These are phyloP conservation scores for Effrenium voratum DNA, from an alignment of 73 alveolate species.

Conservation along the genomic window DNA sequence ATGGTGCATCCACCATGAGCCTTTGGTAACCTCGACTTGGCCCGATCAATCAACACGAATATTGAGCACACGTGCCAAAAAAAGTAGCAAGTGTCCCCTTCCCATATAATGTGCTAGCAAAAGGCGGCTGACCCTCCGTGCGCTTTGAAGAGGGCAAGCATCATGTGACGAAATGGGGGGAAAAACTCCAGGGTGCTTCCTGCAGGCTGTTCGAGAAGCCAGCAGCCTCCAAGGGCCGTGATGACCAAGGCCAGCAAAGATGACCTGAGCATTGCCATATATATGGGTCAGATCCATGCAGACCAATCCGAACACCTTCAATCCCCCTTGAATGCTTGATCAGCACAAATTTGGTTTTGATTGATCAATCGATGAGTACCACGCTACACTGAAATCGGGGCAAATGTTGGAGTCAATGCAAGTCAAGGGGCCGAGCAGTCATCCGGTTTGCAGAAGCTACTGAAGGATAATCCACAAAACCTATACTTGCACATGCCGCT, in stretches of 20 bases:
- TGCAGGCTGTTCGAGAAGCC: not conserved
- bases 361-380: not conserved
- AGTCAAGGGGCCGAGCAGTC: not conserved
- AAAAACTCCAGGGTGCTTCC: not conserved
- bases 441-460: not conserved
- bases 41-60: not conserved
- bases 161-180: not conserved
- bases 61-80: not conserved
- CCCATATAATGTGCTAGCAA: not conserved
- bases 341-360: not conserved
- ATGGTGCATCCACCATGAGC: constrained; percentile 6
- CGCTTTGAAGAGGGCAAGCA: not conserved
- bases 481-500: constrained; percentile 2
- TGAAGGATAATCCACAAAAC: not conserved
- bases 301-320: not conserved
- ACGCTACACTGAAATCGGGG: not conserved
- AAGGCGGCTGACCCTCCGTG: constrained; percentile 7
- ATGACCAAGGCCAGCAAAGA: not conserved
- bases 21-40: not conserved
- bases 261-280: not conserved
- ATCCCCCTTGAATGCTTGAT: not conserved
- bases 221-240: not conserved
- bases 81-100: not conserved
- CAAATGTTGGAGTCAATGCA: not conserved
- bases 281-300: not conserved